Evolutionary conservation across 148 eudicot species (phyloP), one percentile per base, ranked within the genome.

Genomic region (Camellia japonica): DNA sequence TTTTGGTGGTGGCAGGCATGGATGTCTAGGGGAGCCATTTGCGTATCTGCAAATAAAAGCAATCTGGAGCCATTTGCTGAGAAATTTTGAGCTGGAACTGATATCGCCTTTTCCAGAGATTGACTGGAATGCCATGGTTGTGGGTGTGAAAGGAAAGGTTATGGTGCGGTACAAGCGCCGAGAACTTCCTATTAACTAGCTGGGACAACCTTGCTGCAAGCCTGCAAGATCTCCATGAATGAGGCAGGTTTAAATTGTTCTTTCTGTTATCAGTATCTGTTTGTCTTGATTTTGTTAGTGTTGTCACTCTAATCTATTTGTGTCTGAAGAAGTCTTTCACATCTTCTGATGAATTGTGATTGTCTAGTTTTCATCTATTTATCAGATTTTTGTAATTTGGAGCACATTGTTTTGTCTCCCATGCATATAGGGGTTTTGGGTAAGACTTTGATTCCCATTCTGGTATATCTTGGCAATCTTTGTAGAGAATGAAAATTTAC

Each of bases 1-100:
- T 8, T 95, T 95, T 55, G 98, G 98, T 75, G 98, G 98, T 42
- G 98, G 98, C 12, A 90, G 98, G 85, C 98, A 95, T 51, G 97
- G 97, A 3, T 95, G 98, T 75, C 83, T 95, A 0, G 97, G 98
- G 7, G 98, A 95, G 82, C 97, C 98, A 10, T 95, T 95, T 87
- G 98, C 98, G 0, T 93, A 93, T 87, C 83, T 95, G 78, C 98
- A 95, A 84, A 95, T 93, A 55, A 95, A 95, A 85, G 97, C 94
- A 1, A 90, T 95, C 44, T 95, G 98, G 98, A 93, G 97, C 80
- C 98, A 93, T 83, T 75, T 95, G 85, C 83, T 95, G 74, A 90
- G 98, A 58, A 95, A 95, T 59, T 95, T 95, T 66, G 98, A 95
- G 82, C 79, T 95, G 76, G 98, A 95, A 81, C 83, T 95, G 61